phyloP scores from a whole-genome alignment of 345 rosid species.

The Moringa oleifera region DNA sequence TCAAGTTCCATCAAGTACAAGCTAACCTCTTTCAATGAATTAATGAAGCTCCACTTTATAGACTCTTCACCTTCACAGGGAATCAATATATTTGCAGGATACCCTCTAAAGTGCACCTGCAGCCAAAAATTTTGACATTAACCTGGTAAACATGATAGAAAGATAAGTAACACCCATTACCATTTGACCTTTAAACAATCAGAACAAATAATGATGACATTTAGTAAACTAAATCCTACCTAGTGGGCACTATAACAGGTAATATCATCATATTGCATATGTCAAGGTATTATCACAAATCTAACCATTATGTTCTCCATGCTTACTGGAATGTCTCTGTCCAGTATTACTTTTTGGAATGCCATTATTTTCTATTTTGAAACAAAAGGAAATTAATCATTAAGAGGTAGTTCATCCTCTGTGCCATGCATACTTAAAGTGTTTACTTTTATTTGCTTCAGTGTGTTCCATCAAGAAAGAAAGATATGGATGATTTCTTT shows the following conservation, averaged over 20 bases:
- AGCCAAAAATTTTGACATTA: constrained; percentile 11
- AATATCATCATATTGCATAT: background rate
- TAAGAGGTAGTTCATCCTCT: too few species aligned
- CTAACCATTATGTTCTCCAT: background rate
- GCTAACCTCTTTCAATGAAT: constrained; percentile 88
- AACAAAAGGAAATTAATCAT: too few species aligned
- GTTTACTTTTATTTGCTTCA: too few species aligned
- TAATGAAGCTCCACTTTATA: constrained; percentile 89
- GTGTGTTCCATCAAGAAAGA: too few species aligned
- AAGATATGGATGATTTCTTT: too few species aligned
- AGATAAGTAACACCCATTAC: background rate
- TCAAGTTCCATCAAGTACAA: background rate
- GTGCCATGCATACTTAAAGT: too few species aligned
- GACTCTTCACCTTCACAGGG: constrained; percentile 95
- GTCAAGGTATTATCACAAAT: background rate
- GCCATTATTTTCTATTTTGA: too few species aligned
- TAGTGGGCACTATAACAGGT: background rate
- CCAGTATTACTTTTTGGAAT: background rate
- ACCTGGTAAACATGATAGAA: background rate
- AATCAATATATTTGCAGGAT: constrained; percentile 63
- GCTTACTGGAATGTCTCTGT: background rate
- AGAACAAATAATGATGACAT: background rate
- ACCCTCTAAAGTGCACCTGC: constrained; percentile 94
- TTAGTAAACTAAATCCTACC: background rate
- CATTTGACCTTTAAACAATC: background rate